Base-by-base conservation (phyloP, 2,329 filamentous ascomycete genomes). In the Trematosphaeria pertusa region DNA sequence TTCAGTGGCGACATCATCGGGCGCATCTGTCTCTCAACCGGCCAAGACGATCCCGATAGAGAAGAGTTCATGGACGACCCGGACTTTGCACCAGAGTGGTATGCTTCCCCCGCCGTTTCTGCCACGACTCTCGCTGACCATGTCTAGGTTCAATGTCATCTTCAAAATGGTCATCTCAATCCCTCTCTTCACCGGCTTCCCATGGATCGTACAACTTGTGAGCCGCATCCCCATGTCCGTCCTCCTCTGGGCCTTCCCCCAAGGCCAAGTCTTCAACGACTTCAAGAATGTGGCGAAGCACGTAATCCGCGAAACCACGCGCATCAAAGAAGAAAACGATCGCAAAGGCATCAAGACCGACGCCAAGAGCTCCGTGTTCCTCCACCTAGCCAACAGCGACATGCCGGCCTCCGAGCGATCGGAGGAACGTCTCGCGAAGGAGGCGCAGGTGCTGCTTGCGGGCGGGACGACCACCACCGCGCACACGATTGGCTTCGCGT, bases 1-100 rank as follows among this genome's bases (percentile, higher is more conserved):
- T 61, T 61, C 37, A 43, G 63, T 6, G 64, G 64, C 2, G 64
- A 68, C 43, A 48, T 68, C 4, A 62, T 70, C 8, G 37, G 48
- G 9, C 43, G 34, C 17, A 40, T 65, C 3, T 67, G 61, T 32
- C 42, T 37, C 7, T 37, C 35, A n/a, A 22, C 10, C 20, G 20
- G 20, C 8, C 18, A n/a, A 5, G 50, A 57, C 5, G 41, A 47
- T 20, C 24, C 30, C 6, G 26, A 35, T n/a, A 4, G 20, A 5
- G 9, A 11, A 4, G 43, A 52, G 3, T 42, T 57, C 18, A 7
- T 59, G 9, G 50, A 50, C 17, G 37, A 56, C 32, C n/a, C 33
- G n/a, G 37, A 54, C 17, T 56, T 58, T 24, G 33, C 39, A 8
- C 14, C 41, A 7, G 43, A 47, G 1, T 56, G 49, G 52, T 54